phyloP scores from a whole-genome alignment of 2,329 filamentous ascomycete genomes.

The Paraconiothyrium sp. region DNA sequence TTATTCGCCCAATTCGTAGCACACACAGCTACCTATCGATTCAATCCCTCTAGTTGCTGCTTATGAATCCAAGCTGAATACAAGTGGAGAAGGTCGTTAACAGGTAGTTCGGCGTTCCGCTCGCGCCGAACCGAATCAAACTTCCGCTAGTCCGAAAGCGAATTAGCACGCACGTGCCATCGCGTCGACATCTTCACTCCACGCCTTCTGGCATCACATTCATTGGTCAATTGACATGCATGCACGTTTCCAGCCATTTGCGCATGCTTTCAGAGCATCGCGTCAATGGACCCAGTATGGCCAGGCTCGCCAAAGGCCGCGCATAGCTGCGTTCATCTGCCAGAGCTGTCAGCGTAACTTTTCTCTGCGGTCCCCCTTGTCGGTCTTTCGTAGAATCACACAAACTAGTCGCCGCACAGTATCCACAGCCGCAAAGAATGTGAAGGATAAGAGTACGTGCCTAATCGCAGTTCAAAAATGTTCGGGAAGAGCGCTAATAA shows the following conservation, averaged over 20 bases:
- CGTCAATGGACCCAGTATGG: slow-evolving; percentile 17
- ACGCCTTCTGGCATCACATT: slow-evolving; percentile 8
- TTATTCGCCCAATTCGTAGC: neutral
- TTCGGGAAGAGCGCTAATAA: slow-evolving; percentile 9
- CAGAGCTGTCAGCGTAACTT: slow-evolving; percentile 42
- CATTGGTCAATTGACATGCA: slow-evolving; percentile 36
- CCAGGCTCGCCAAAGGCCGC: slow-evolving; percentile 13
- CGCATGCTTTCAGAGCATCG: slow-evolving; percentile 31
- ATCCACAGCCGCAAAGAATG: slow-evolving; percentile 28
- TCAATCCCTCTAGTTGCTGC: neutral
- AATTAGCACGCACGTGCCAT: slow-evolving; percentile 3
- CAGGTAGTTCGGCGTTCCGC: neutral
- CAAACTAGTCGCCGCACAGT: slow-evolving; percentile 22
- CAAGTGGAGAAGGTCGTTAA: neutral
- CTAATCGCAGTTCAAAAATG: neutral
- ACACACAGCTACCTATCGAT: neutral
- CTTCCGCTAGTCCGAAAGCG: neutral
- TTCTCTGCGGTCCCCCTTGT: slow-evolving; percentile 30
- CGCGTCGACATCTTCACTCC: slow-evolving; percentile 21
- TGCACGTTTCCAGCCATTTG: slow-evolving; percentile 32
- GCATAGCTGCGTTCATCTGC: slow-evolving; percentile 34
- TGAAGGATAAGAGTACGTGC: slow-evolving; percentile 35
- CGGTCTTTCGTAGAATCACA: slow-evolving; percentile 30
- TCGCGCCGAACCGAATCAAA: neutral
- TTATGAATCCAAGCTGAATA: neutral